Conservation (phyloP, 169 alveolate genomes). For the Plasmodium blacklocki region DNA sequence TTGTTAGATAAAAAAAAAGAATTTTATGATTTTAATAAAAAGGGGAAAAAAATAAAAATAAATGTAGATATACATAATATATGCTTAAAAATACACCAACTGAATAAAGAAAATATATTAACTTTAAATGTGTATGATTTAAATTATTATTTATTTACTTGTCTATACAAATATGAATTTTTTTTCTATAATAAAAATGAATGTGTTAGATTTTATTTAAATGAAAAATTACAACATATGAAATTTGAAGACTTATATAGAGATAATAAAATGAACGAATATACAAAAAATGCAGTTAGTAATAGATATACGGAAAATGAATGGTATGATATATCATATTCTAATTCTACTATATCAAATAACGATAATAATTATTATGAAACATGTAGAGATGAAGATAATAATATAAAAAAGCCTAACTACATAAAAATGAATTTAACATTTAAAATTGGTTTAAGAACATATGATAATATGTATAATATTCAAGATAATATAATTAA, state of each 20-base stretch:
- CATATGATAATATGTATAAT: slow-evolving; percentile 76
- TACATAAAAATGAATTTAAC: slow-evolving; percentile 18
- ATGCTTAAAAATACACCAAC: slow-evolving; percentile 56
- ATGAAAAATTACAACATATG: slow-evolving; percentile 34
- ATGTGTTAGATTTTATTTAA: slow-evolving; percentile 33
- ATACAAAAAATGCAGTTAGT: background rate
- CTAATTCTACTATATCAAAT: slow-evolving; percentile 10
- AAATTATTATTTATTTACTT: slow-evolving; percentile 44
- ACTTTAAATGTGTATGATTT: slow-evolving; percentile 63
- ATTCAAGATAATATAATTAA: slow-evolving; percentile 60
- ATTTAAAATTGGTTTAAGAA: slow-evolving; percentile 39
- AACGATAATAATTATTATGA: background rate
- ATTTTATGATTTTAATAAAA: background rate
- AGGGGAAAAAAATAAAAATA: slow-evolving; percentile 40
- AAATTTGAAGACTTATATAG: slow-evolving; percentile 28
- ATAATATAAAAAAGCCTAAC: background rate
- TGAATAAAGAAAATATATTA: slow-evolving; percentile 66
- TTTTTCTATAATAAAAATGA: slow-evolving; percentile 46
- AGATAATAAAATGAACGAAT: background rate
- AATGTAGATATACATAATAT: slow-evolving; percentile 23
- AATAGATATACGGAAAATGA: slow-evolving; percentile 14
- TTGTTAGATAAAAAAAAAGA: no score
- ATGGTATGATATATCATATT: slow-evolving; percentile 42
- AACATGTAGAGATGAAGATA: background rate
- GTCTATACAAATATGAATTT: slow-evolving; percentile 52